Conservation (phyloP, 1,284 basidiomycete species). For the Sanghuangporus weigelae region DNA sequence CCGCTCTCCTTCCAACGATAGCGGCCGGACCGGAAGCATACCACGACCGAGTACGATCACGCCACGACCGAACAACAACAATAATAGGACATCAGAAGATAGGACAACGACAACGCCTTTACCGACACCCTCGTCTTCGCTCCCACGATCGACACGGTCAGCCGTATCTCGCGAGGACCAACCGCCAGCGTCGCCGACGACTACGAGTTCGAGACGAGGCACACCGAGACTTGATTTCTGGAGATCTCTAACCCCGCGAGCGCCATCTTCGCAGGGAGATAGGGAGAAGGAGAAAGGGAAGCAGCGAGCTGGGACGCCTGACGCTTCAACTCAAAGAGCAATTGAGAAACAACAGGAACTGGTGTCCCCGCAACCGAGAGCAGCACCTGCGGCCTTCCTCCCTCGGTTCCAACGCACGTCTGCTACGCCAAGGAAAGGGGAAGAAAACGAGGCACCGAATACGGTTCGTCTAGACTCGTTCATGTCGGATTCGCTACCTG, state of each 20-base stretch:
- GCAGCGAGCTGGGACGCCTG: constrained; percentile 1
- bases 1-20: constrained; percentile 1
- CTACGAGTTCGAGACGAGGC: neutral
- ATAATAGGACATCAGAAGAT: neutral
- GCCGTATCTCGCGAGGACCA: neutral
- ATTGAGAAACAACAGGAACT: neutral
- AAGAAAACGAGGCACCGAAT: neutral
- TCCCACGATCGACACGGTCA: neutral
- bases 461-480: constrained; percentile 17
- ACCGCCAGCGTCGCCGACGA: neutral
- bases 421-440: constrained; percentile 12
- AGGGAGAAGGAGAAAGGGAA: constrained; percentile 8
- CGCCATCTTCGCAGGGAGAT: constrained; percentile 5
- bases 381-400: constrained; percentile 3
- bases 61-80: neutral
- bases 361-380: constrained; percentile 6
- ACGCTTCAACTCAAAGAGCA: neutral
- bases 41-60: constrained; percentile 2
- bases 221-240: constrained; percentile 16
- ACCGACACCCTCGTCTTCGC: neutral
- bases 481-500: constrained; percentile 18
- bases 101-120: neutral
- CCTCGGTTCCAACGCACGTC: constrained; percentile 14
- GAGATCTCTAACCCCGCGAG: constrained; percentile 6
- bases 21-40: neutral